Base-by-base conservation (phyloP, 2,329 filamentous ascomycete genomes). In the Arthrobotrys sinensis region DNA sequence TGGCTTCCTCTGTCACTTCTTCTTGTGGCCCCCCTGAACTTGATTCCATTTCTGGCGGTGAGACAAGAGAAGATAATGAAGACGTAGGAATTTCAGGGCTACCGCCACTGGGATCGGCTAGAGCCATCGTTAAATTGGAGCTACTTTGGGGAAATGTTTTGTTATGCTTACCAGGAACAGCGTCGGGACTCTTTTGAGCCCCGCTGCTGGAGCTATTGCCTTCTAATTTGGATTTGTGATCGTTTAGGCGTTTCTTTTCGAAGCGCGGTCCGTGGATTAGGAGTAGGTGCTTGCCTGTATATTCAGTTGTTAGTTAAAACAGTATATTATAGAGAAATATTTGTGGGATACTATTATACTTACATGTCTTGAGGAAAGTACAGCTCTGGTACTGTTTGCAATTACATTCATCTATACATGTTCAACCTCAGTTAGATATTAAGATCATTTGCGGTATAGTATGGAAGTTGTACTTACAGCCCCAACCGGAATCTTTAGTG, bases 271-370 rank as follows among this genome's bases (percentile, higher is more conserved):
- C 73, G 19, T 77, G 71, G 7, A 77, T 6, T 5, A 77, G 50
- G 32, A 77, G 69, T 7, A 77, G 36, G 36, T 77, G 73, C 28
- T 77, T 77, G 50, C 73, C 73, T 77, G 8, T 16, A 28, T 11
- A 16, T 14, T n/a, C 14, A 5, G 50, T 34, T 43, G 7, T 62
- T 19, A 46, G n/a, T 11, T 52, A 3, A 19, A 11, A 52, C 21
- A 10, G 21, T 66, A 19, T 11, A 24, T 55, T 16, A 63, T 45
- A 72, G 60, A 8, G 34, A 14, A 14, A 28, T 19, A 32, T 14
- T 28, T 28, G 24, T 28, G 24, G 2, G 24, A 2, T 28, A 28
- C 4, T 28, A 4, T 28, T 28, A 40, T 24, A 53, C 66, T 63
- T 28, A 77, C 73, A 77, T 3, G 73, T 77, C 40, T 53, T 70